Base-by-base conservation (phyloP, 2,329 filamentous ascomycete species). In the Cladosporium velox region DNA sequence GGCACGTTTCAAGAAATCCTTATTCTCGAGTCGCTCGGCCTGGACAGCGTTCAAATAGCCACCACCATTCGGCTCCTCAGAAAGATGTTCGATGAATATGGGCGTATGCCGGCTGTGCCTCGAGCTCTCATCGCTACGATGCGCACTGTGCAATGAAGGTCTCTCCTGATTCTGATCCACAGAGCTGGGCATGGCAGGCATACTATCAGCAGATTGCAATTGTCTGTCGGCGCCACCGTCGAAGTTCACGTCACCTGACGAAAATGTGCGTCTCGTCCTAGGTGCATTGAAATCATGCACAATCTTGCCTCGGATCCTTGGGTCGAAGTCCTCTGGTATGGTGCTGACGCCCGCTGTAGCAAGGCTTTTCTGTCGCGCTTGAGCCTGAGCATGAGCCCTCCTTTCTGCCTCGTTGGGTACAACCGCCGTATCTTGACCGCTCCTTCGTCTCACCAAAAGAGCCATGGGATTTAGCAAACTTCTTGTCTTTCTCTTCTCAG, bases 211-310 rank as follows among this genome's bases (percentile, higher is more conserved):
- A 94, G 95, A 79, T 18, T 34, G 95, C 99, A 77, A 98, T 98
- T 67, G 88, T 98, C 21, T 95, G 93, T 82, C 97, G 98, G 70
- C 86, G 98, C 28, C 90, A 93, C 69, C 86, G 98, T 38, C 95
- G 41, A 60, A 47, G 21, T 64, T 66, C 24, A 61, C 65, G 26
- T 70, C 67, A 24, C 68, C 65, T 11, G 67, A 68, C 3, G 68
- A 70, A 34, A 71, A 67, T 15, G 70, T 79, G 59, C 80, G 76
- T 64, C 83, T 81, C 51, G 81, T 78, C 61, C 86, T 80, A 6
- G 87, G 87, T 4, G 84, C 85, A 59, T 86, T 88, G 74, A 89
- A 90, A 71, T 90, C 87, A 76, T 90, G 87, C 1, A 89, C 82
- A 26, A 87, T 83, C 59, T 85, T 87, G 21, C 87, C 87, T 62